These are phyloP conservation scores for Alternaria ethzedia DNA, from an alignment of 2,329 filamentous ascomycete species.

Conservation along the genomic window DNA sequence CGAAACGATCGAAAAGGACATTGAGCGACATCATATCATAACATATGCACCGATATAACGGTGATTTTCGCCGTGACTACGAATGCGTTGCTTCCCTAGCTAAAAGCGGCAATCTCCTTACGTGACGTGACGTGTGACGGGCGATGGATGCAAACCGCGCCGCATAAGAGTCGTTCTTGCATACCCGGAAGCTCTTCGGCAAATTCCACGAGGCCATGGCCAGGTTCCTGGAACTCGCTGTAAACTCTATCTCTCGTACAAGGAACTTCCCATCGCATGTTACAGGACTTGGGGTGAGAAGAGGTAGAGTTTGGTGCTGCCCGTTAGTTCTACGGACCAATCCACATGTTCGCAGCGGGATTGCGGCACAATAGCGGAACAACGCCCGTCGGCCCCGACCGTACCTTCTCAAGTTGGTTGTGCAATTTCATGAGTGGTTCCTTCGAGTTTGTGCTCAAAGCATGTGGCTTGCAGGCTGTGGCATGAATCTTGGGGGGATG, in stretches of 20 bases:
- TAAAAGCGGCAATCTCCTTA: background rate
- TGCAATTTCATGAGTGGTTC: background rate
- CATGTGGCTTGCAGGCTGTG: slow-evolving; percentile 1
- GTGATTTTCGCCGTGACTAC: background rate
- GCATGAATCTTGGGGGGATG: background rate
- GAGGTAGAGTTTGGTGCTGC: background rate
- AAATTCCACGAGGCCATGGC: background rate
- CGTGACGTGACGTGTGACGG: background rate
- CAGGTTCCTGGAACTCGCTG: background rate
- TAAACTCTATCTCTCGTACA: background rate
- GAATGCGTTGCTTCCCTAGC: background rate
- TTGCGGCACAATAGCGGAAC: background rate
- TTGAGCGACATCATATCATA: background rate
- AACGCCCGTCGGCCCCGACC: background rate
- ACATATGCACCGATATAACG: background rate
- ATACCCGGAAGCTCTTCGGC: background rate
- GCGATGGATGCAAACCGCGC: background rate
- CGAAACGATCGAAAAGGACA: background rate
- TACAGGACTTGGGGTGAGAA: background rate
- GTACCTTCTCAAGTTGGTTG: background rate
- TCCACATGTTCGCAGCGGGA: slow-evolving; percentile 3
- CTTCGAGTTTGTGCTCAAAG: background rate
- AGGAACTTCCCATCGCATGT: background rate
- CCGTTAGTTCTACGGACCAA: background rate
- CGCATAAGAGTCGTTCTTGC: background rate